Percentiles rank a stretch among this genome's conserved stretches.
phyloP scores from a whole-genome alignment of 2,329 filamentous ascomycete species.

The Dothideomycetidae sp. region DNA sequence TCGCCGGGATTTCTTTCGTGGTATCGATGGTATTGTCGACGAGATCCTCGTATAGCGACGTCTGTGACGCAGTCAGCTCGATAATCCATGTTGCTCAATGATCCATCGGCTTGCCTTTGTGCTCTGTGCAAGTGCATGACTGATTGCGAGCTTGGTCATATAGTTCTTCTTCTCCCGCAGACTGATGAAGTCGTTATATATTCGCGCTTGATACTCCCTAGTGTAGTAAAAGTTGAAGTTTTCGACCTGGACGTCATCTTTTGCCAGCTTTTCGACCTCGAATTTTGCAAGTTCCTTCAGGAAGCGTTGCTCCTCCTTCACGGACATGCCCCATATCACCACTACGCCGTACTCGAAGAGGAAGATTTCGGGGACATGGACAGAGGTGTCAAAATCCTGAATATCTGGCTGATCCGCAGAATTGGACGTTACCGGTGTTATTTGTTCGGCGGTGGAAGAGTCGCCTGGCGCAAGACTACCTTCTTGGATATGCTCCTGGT shows the following conservation, averaged over 20 bases:
- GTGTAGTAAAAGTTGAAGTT: slow-evolving; percentile 99
- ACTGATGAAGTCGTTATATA: slow-evolving; percentile 99
- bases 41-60: slow-evolving; percentile 88
- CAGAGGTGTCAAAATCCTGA: slow-evolving; percentile 68
- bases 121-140: slow-evolving; percentile 85
- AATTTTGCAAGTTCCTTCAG: slow-evolving; percentile 91
- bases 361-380: slow-evolving; percentile 89
- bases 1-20: slow-evolving; percentile 82
- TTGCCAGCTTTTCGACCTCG: slow-evolving; percentile 74
- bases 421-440: slow-evolving; percentile 4
- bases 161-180: slow-evolving; percentile 88
- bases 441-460: slow-evolving; percentile 11
- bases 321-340: slow-evolving; percentile 95
- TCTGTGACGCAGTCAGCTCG: slow-evolving; percentile 34
- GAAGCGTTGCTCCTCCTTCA: slow-evolving; percentile 78
- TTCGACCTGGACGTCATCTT: slow-evolving; percentile 85
- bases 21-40: slow-evolving; percentile 86
- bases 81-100: background rate
- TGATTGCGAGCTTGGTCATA: slow-evolving; percentile 96
- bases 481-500: slow-evolving; percentile 6
- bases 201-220: slow-evolving; percentile 88
- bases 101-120: slow-evolving; percentile 52
- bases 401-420: slow-evolving; percentile 23
- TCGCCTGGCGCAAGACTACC: slow-evolving; percentile 1
- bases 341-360: slow-evolving; percentile 96